Evolutionary conservation across 1,284 basidiomycete genomes (phyloP), one percentile per base, ranked within the genome.

Genomic region (Flammula alnicola): DNA sequence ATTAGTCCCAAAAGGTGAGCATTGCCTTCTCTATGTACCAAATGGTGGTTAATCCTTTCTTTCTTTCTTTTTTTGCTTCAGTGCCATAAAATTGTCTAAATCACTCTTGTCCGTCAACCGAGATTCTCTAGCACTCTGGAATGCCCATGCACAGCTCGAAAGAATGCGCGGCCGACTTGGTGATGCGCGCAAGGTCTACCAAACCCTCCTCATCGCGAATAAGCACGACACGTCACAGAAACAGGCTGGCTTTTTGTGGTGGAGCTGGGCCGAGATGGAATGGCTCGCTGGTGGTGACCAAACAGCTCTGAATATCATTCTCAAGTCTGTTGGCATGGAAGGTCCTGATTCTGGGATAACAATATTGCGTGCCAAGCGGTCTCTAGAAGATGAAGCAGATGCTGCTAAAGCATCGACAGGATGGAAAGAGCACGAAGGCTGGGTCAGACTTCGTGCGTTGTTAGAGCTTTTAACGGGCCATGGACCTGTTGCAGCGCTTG

Each of bases 221-320:
- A 68, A 73, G 2, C 66, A 71, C 9, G 49, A 67, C 19, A 60
- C 65, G 3, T 65, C 61, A 6, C 63, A 68, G 19, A 56, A 63
- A 6, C 75, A 70, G 35, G 64, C 71, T n/a, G 71, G 75, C 14
- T 70, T 71, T 53, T 63, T 97, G 32, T 95, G 91, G 88, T 91
- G 87, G 73, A 83, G 88, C 41, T 97, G 93, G 92, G 90, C 88
- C 0, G 88, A 94, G 63, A 81, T 95, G 80, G 93, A 96, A 67
- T 94, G 87, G 87, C 68, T 91, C n/a, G 70, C 75, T 9, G 78
- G 80, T 0, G 62, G 76, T 26, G 58, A 70, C 14, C 77, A 80
- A 31, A 73, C 74, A 29, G 78, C 84, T 9, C 63, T 82, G 20
- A 67, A 75, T 32, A 72, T 86, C 33, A 71, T 84, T 27, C 62